Percentiles rank a stretch among this genome's conserved stretches.
phyloP scores from a whole-genome alignment of 257 asterid genomes.

The Nicotiana paniculata region DNA sequence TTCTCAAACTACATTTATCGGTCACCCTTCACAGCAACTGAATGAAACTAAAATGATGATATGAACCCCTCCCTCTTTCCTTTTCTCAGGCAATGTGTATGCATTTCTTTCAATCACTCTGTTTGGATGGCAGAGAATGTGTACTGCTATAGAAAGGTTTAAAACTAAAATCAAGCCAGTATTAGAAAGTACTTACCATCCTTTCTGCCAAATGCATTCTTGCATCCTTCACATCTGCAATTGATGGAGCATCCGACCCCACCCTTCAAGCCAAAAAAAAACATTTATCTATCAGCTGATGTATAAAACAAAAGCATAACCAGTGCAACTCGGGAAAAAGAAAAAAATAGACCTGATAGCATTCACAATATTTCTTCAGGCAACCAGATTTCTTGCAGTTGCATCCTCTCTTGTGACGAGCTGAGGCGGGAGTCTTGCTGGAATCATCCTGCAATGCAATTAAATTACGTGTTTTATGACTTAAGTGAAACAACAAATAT shows the following conservation, averaged over 20 bases:
- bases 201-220: conserved; percentile 81
- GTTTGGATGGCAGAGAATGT: not conserved
- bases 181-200: conserved; percentile 47
- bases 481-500: not conserved
- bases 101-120: not conserved
- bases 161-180: not conserved
- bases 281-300: conserved; percentile 23
- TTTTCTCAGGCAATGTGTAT: not conserved
- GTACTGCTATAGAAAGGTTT: not conserved
- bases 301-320: conserved; percentile 1
- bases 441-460: conserved; percentile 51
- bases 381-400: conserved; percentile 97
- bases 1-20: conserved; percentile 2
- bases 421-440: conserved; percentile 93
- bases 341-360: conserved; percentile 73
- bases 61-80: not conserved
- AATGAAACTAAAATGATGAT: not conserved
- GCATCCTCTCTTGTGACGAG: conserved; percentile 98
- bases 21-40: not conserved
- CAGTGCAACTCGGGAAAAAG: not conserved
- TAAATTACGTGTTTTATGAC: not conserved
- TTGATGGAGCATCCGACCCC: conserved; percentile 94
- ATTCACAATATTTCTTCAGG: conserved; percentile 94
- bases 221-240: conserved; percentile 97
- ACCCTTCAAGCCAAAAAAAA: conserved; percentile 40